Evolutionary conservation across 2,329 filamentous ascomycete species (phyloP).

Genomic region (Ramularia endophylla): DNA sequence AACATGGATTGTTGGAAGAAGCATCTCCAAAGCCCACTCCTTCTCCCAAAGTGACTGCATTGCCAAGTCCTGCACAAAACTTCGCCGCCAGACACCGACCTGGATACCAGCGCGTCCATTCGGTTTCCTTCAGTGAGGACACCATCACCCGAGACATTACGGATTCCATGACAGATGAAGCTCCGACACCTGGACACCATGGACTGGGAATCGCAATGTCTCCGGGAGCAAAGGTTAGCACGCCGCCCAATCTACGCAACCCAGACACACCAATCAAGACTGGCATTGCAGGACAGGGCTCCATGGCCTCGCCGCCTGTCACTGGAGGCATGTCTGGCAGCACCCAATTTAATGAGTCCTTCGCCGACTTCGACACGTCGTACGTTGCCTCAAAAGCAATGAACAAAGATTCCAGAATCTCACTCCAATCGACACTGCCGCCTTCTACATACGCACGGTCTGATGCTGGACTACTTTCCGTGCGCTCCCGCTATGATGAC

Average conservation of each 20-base stretch:
- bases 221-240: neutral
- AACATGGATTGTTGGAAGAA: conserved; percentile 15
- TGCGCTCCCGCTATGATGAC: conserved; percentile 20
- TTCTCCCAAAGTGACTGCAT: conserved; percentile 2
- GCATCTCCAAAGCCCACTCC: conserved; percentile 1
- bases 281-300: neutral
- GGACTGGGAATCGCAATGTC: conserved; percentile 32
- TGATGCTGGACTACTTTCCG: conserved; percentile 21
- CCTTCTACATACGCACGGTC: conserved; percentile 22
- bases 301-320: conserved; percentile 20
- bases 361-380: conserved; percentile 13
- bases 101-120: conserved; percentile 32
- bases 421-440: conserved; percentile 18
- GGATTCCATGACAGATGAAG: conserved; percentile 27
- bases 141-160: conserved; percentile 13
- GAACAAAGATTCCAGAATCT: conserved; percentile 15
- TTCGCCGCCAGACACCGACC: conserved; percentile 27
- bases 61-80: conserved; percentile 2
- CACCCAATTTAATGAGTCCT: conserved; percentile 19
- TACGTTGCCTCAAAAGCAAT: conserved; percentile 12
- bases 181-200: conserved; percentile 13
- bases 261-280: conserved; percentile 9
- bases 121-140: conserved; percentile 31
- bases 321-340: conserved; percentile 21
- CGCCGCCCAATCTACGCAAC: neutral